Base-by-base conservation (phyloP, 495 filamentous ascomycete genomes). In the Evernia prunastri region DNA sequence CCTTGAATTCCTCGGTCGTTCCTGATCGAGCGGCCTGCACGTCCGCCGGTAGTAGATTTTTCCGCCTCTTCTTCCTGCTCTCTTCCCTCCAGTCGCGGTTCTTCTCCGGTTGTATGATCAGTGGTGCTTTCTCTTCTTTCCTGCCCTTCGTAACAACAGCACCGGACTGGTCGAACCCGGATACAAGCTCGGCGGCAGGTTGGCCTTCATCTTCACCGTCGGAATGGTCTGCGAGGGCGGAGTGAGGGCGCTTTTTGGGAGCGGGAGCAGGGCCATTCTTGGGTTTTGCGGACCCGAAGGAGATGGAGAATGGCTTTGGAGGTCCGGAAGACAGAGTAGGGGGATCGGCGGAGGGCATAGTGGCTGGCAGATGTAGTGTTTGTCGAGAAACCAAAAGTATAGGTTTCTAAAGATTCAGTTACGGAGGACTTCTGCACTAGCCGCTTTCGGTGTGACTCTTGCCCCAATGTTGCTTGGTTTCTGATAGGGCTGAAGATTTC, bases 61-160 rank as follows among this genome's bases (percentile, higher is more conserved):
- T 78, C 65, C 76, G 75, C 57, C 78, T 78, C 59, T 82, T 83
- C 59, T 77, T 77, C 54, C 75, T 76, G 57, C 79, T 73, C 64
- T 86, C 81, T 63, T 86, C 86, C 69, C 85, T 84, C 89, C 88
- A 90, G 70, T 91, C 85, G 58, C 87, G 84, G 71, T 88, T 89
- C 72, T 80, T 81, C 63, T 86, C 79, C 17, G 81, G 81, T 17
- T 79, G 78, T 60, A 94, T 94, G 31, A 90, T 80, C 31, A 89
- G 74, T 17, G 82, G 80, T 58, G 73, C 71, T 56, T 81, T 78
- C 20, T 68, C 73, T 39, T 75, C 64, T 43, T 66, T 71, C 12
- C 69, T 66, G 18, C 72, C 72, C 37, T 79, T 74, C 15, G 77
- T 72, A 47, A 87, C 77, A 15, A 80, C 82, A 15, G 77, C 81